Base-by-base conservation (phyloP, 805 yeast genomes). In the Clavispora fructus region DNA sequence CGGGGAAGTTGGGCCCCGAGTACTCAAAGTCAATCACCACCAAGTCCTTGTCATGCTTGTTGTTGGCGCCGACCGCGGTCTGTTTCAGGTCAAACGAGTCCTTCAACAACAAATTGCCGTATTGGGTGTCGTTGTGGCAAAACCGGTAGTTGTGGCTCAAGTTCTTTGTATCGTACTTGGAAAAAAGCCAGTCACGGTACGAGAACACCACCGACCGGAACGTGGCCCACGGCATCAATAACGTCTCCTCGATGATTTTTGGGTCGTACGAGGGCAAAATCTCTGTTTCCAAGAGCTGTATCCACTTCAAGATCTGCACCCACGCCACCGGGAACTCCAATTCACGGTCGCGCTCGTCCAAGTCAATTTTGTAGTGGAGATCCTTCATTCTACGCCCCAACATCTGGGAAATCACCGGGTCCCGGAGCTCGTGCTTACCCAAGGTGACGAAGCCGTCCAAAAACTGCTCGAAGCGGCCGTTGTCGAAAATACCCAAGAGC, bases 371-470 rank as follows among this genome's bases (percentile, higher is more conserved):
- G 46, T 74, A 75, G 61, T 94, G 99, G 46, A 94, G 74, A 55
- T 94, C 97, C 59, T 91, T 85, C 98, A 94, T 94, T 71, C 99
- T 83, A 71, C 96, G 82, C 12, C 96, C 97, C 52, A 94, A 84
- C 72, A 87, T 85, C 53, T 84, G 82, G 41, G 90, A 80, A 16
- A 87, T 82, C 27, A 81, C 83, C 51, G 88, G 82, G 52, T 82
- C 82, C 61, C 95, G 75, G 42, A 94, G 79, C 55, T 87, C 88
- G 7, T 78, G 74, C 53, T 80, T 84, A 32, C 82, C 80, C 56
- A 94, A 74, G 1, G 98, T 84, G 44, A 77, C 71, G 17, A 95
- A 92, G 48, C 92, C 85, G 44, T 85, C 87, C 52, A 94, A 70
- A 58, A 85, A 94, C 67, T 94, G 97, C 67, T 94, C 99, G 56